Evolutionary conservation across 495 filamentous ascomycete genomes (phyloP).

Genomic region (Sphaerosporella brunnea): DNA sequence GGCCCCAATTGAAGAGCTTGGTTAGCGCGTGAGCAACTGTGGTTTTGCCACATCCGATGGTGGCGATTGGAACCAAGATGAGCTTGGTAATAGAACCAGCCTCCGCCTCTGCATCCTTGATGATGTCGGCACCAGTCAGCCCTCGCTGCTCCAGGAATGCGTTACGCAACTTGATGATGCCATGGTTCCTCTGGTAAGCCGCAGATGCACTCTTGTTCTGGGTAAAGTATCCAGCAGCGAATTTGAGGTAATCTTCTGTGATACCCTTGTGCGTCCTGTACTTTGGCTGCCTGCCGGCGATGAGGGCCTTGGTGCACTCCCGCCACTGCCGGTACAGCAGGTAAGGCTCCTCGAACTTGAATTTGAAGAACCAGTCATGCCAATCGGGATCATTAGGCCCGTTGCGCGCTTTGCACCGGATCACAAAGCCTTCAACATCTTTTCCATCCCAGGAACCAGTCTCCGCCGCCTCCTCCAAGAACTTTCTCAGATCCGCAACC

Average conservation of each 20-base stretch:
- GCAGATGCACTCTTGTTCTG: conserved; percentile 43
- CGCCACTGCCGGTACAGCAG: conserved; percentile 97
- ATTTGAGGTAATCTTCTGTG: conserved; percentile 76
- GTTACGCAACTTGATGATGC: conserved; percentile 82
- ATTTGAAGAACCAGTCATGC: conserved; percentile 98
- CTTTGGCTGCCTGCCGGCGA: conserved; percentile 52
- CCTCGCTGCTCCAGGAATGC: conserved; percentile 67
- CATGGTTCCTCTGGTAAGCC: conserved; percentile 69
- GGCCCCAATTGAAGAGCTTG: conserved; percentile 80
- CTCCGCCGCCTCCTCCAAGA: conserved; percentile 51
- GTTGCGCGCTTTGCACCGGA: conserved; percentile 59
- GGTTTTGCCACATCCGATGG: conserved; percentile 91
- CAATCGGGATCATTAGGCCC: conserved; percentile 32
- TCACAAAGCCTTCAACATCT: conserved; percentile 92
- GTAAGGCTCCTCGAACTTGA: conserved; percentile 98
- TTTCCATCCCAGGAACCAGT: conserved; percentile 72
- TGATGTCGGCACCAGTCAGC: conserved; percentile 70
- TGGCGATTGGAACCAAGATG: conserved; percentile 62
- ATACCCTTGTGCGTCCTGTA: conserved; percentile 76
- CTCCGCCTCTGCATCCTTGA: conserved; percentile 35
- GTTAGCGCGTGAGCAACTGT: conserved; percentile 68
- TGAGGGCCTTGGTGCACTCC: conserved; percentile 84
- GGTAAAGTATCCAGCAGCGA: conserved; percentile 53
- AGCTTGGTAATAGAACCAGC: conserved; percentile 28
- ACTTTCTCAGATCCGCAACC: conserved; percentile 49